Conservation (phyloP, 495 filamentous ascomycete species). For the Aspergillus wentii region DNA sequence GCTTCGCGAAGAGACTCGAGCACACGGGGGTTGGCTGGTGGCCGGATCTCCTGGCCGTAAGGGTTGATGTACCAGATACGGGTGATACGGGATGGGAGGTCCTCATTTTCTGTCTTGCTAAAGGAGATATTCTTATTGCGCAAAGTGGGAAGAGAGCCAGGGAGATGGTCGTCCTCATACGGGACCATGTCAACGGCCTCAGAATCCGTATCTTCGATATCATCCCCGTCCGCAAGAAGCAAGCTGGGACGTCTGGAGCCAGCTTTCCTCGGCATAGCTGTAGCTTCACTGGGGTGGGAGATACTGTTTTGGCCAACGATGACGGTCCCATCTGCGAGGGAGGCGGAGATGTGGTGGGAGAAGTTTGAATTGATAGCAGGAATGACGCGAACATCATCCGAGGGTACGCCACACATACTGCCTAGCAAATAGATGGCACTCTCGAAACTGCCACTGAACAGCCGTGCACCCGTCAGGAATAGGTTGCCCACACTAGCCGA, state of each 20-base stretch:
- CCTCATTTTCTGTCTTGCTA: constrained; percentile 65
- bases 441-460: constrained; percentile 79
- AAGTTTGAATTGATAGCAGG: constrained; percentile 93
- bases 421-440: constrained; percentile 77
- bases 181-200: constrained; percentile 34
- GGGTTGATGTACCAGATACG: constrained; percentile 97
- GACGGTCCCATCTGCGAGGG: constrained; percentile 66
- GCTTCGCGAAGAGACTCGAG: constrained; percentile 58
- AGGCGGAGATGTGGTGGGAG: constrained; percentile 86
- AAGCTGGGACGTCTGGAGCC: constrained; percentile 31
- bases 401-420: constrained; percentile 74
- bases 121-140: constrained; percentile 76
- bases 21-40: constrained; percentile 73
- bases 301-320: constrained; percentile 93
- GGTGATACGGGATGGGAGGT: constrained; percentile 70
- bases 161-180: constrained; percentile 80
- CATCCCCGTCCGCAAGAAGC: constrained; percentile 41
- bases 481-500: constrained; percentile 89
- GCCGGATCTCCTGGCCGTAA: constrained; percentile 86
- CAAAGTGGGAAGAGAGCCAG: constrained; percentile 74
- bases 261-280: constrained; percentile 39
- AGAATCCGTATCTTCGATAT: constrained; percentile 65
- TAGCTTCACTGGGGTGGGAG: constrained; percentile 67
- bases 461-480: constrained; percentile 78
- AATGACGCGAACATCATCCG: constrained; percentile 64